These are phyloP conservation scores for Osmanthus fragrans DNA, from an alignment of 257 asterid species.

Conservation along the genomic window DNA sequence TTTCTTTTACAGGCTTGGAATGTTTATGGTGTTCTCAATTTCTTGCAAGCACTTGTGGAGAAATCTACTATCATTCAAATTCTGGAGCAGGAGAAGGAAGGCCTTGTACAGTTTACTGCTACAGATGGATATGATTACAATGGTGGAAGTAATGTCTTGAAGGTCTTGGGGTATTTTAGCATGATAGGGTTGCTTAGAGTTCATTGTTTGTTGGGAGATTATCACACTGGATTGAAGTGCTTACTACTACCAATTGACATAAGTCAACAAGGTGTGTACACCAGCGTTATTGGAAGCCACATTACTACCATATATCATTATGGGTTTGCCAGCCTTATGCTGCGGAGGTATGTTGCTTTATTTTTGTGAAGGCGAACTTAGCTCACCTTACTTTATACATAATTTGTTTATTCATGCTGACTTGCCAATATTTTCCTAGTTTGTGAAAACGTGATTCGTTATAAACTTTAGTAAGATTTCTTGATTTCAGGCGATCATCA, in stretches of 20 bases:
- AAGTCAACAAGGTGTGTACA: slow-evolving; percentile 86
- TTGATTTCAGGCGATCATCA: not conserved
- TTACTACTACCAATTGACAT: slow-evolving; percentile 82
- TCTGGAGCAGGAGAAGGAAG: slow-evolving; percentile 87
- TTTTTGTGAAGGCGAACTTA: not conserved
- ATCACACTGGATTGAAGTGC: slow-evolving; percentile 93
- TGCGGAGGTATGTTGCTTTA: slow-evolving; percentile 63
- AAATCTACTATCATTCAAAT: slow-evolving; percentile 82
- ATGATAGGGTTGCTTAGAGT: slow-evolving; percentile 98
- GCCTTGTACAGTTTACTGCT: slow-evolving; percentile 85
- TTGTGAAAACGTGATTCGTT: not conserved
- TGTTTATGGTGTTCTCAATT: slow-evolving; percentile 94
- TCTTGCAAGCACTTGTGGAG: slow-evolving; percentile 92
- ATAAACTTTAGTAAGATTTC: not conserved
- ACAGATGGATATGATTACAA: slow-evolving; percentile 91
- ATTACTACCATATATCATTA: slow-evolving; percentile 86
- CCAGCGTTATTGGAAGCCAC: slow-evolving; percentile 91
- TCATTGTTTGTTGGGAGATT: slow-evolving; percentile 97
- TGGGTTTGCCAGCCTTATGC: slow-evolving; percentile 96
- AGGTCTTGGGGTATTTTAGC: slow-evolving; percentile 94
- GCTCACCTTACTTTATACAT: not conserved
- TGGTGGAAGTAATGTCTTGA: slow-evolving; percentile 98
- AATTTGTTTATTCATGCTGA: not conserved
- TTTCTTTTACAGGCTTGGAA: slow-evolving; percentile 75
- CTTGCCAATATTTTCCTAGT: not conserved